These are phyloP conservation scores for Russula virescens DNA, from an alignment of 768 basidiomycete genomes.

Conservation along the genomic window DNA sequence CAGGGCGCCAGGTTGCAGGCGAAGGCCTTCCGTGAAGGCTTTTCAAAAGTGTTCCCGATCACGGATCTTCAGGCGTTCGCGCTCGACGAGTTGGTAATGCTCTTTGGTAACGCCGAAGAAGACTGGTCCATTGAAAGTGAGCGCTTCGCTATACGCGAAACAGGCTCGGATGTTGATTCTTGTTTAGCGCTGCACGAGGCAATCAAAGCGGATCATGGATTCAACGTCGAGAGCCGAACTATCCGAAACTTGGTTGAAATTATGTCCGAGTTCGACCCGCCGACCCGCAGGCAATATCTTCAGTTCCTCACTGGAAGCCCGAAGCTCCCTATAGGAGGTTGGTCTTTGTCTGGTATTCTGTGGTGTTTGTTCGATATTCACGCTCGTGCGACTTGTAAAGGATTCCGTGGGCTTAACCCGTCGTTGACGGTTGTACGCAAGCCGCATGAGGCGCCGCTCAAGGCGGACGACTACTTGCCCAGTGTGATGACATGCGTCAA, in stretches of 20 bases:
- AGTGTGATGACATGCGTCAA: constrained; percentile 99
- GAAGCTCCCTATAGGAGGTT: constrained; percentile 92
- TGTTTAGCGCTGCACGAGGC: constrained; percentile 75
- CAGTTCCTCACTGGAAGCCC: constrained; percentile 98
- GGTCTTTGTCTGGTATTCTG: constrained; percentile 26
- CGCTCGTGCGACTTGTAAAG: constrained; percentile 34
- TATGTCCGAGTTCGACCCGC: constrained; percentile 72
- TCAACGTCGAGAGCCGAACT: constrained; percentile 89
- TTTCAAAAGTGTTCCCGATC: constrained; percentile 95
- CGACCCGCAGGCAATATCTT: constrained; percentile 77
- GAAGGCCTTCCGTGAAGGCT: constrained; percentile 89
- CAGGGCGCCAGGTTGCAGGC: constrained; percentile 74
- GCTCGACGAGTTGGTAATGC: constrained; percentile 89
- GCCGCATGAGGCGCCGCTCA: constrained; percentile 86
- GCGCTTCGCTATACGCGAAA: constrained; percentile 28
- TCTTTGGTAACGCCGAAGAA: constrained; percentile 96
- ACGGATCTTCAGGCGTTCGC: constrained; percentile 88
- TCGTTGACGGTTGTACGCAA: constrained; percentile 95
- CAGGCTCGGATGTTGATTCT: constrained; percentile 15
- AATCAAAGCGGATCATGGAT: constrained; percentile 96
- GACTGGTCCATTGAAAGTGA: constrained; percentile 92
- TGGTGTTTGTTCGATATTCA: constrained; percentile 1
- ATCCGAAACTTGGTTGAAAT: constrained; percentile 84
- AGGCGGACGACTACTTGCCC: constrained; percentile 90
- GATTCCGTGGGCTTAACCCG: constrained; percentile 93